Conservation (phyloP, 192 early-diverging fungal genomes). For the Coemansia sp. region DNA sequence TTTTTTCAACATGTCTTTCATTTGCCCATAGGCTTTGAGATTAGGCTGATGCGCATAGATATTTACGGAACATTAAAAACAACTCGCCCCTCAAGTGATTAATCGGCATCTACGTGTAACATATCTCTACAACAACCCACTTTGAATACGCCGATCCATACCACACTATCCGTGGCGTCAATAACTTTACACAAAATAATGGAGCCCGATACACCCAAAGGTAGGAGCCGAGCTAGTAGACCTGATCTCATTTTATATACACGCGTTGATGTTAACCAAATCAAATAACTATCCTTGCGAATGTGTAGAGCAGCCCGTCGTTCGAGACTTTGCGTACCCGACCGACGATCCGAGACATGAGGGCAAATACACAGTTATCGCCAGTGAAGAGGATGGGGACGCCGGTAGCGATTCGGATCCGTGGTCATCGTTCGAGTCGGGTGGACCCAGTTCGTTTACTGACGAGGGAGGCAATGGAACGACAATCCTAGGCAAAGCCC, state of each 20-base stretch:
- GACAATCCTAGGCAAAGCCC: conserved; percentile 33
- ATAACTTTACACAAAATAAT: not conserved
- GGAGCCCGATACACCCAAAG: conserved; percentile 11
- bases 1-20: not conserved
- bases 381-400: conserved; percentile 32
- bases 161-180: not conserved
- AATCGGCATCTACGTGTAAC: not conserved
- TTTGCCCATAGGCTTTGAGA: conserved; percentile 5
- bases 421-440: conserved; percentile 44
- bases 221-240: conserved; percentile 8
- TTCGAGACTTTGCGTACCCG: conserved; percentile 56
- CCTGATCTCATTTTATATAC: not conserved
- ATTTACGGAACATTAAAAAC: not conserved
- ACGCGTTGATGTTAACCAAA: not conserved
- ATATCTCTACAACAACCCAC: not conserved
- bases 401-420: conserved; percentile 40
- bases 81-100: not conserved
- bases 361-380: conserved; percentile 25
- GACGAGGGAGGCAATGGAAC: conserved; percentile 14
- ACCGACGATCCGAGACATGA: conserved; percentile 42
- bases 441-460: conserved; percentile 24
- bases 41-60: not conserved
- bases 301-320: conserved; percentile 27
- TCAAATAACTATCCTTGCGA: not conserved
- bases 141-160: not conserved